Conservation (phyloP, 2,329 filamentous ascomycete genomes). For the Neopestalotiopsis sp. region DNA sequence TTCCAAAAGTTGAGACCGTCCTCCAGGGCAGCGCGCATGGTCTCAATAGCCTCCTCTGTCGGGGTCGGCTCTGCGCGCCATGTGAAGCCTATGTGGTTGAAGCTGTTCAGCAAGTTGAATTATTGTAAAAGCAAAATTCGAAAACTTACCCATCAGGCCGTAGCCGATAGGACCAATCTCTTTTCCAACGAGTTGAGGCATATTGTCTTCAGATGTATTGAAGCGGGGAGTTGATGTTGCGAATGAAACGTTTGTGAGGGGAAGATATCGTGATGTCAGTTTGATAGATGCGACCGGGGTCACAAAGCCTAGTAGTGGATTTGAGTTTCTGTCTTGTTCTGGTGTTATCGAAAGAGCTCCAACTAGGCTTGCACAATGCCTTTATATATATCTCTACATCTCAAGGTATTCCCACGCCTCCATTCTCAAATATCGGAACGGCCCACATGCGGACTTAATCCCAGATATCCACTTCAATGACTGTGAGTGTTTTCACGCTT, state of each 20-base stretch:
- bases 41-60: slow-evolving; percentile 47
- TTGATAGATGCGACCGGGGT: not conserved
- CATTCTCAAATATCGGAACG: not conserved
- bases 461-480: not conserved
- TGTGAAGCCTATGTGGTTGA: slow-evolving; percentile 29
- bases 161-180: slow-evolving; percentile 21
- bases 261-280: not conserved
- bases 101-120: not conserved
- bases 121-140: no score
- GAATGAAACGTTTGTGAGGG: not conserved
- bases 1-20: slow-evolving; percentile 53
- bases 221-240: not conserved
- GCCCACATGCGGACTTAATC: not conserved
- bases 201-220: not conserved
- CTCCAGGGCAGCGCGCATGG: slow-evolving; percentile 52
- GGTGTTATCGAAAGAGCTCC: not conserved
- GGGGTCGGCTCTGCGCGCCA: slow-evolving; percentile 35
- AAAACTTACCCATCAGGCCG: slow-evolving; percentile 20
- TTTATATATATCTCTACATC: not conserved
- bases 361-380: not conserved
- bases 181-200: slow-evolving; percentile 18
- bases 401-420: not conserved
- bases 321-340: not conserved
- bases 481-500: not conserved
- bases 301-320: not conserved